Evolutionary conservation across 331 rosid species (phyloP), one percentile per base, ranked within the genome.

Genomic region (Rhamnella rubrinervis): DNA sequence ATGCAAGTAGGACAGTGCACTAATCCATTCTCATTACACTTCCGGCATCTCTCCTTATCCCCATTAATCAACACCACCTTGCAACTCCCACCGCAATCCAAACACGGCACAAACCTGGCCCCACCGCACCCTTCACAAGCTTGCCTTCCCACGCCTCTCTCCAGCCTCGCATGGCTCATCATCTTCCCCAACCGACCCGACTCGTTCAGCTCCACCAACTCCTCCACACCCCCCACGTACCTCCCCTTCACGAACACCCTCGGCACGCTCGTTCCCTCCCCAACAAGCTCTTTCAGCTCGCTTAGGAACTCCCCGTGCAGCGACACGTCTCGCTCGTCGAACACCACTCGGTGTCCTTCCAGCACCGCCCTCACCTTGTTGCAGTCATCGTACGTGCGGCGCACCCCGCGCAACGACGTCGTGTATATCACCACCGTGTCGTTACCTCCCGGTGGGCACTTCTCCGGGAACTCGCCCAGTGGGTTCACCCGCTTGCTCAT

Each of bases 321-420:
- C 20, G 98, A 72, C 79, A 93, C 98, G 89, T 93, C 97, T 3
- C 98, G 67, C 90, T 93, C 98, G 65, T 93, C 97, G 55, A 77
- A 75, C 31, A 82, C 87, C 60, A 90, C 89, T n/a, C 80, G 58
- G 47, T 86, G 93, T 25, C 63, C 57, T 41, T 93, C 97, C 68
- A 93, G 52, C 7, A 93, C 44, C 14, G 87, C 70, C 38, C 85
- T 78, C 64, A 85, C 97, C 2, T 71, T 62, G 65, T 78, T 83
- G 52, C 98, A 90, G 1, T 90, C 96, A 73, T 90, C 97, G 56
- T 66, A 82, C 21, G 98, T 93, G 68, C 85, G 83, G 40, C 98
- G 67, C 3, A 93, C 89, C 2, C 98, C 98, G 0, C 93, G 68
- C 68, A 93, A 63, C 71, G 98, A 90, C 80, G 98, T 93, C 71